Evolutionary conservation across 2,329 filamentous ascomycete genomes (phyloP), one percentile per base, ranked within the genome.

Genomic region (Diaporthe citrichinensis): DNA sequence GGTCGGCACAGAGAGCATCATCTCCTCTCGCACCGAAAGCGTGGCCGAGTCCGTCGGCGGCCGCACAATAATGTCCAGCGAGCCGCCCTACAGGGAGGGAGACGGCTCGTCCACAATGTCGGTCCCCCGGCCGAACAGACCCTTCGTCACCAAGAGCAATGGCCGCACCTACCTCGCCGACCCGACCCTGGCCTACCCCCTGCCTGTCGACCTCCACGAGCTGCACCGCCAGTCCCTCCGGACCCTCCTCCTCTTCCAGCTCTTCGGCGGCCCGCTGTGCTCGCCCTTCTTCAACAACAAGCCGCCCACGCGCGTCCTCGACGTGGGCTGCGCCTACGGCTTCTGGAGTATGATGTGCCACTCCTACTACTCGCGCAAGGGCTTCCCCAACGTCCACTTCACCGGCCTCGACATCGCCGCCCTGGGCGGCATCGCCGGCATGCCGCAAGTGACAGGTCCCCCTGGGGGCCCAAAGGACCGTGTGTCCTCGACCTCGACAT

Each of bases 341-440:
- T 94, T 97, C 82, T 98, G 96, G 96, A 96, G 94, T 79, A 93
- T 94, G 84, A 92, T 95, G 87, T 97, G 95, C 83, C 94, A 98
- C 83, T 91, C 94, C 49, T 94, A 94, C 84, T 95, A 96, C 81
- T 88, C 90, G 74, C 89, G 91, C 67, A 88, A 90, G 73, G 95
- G 95, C 20, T 89, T 94, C 81, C 85, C 88, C 6, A 89, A 92
- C 76, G 92, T 97, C 31, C 90, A 91, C 7, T 98, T 97, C 81
- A 94, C 93, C 0, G 96, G 95, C 1, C 84, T 98, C 55, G 95
- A 98, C 81, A 91, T 98, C 74, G 93, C 94, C 12, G 92, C 94
- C 5, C 80, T 86, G n/a, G 83, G 76, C 15, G 76, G 76, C 4
- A 77, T 77, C 31, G 69, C 81, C 31, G 76, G 73, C 34, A 55